A percentile compares a stretch with the other conserved stretches of the same genome.
Conservation (phyloP, 2,329 filamentous ascomycete genomes). For the Niveomyces coronatus region DNA sequence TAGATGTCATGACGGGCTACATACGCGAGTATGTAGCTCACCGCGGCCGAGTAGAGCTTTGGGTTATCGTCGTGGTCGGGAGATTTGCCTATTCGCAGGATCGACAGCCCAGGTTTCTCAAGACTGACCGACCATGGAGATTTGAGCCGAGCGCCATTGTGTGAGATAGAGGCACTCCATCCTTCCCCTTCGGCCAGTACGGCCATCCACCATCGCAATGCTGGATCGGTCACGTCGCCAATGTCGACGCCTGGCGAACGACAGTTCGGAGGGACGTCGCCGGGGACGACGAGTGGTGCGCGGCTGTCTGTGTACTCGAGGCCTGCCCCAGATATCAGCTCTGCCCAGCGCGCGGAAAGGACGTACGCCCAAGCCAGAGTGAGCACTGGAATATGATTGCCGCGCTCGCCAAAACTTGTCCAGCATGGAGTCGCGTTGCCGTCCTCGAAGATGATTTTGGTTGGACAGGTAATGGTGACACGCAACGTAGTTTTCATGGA, state of each 20-base stretch:
- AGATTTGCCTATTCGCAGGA: neutral
- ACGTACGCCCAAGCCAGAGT: slow-evolving; percentile 13
- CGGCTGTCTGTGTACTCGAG: slow-evolving; percentile 7
- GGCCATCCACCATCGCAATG: slow-evolving; percentile 9
- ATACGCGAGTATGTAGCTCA: slow-evolving; percentile 8
- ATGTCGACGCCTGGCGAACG: neutral
- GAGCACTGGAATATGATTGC: slow-evolving; percentile 9
- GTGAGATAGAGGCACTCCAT: slow-evolving; percentile 7
- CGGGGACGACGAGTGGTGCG: neutral
- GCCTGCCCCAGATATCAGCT: slow-evolving; percentile 8
- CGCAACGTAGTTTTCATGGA: neutral
- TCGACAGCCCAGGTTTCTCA: neutral
- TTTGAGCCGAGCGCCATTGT: slow-evolving; percentile 1
- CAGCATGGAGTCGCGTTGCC: neutral
- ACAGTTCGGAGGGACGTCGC: neutral
- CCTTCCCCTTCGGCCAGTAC: slow-evolving; percentile 6
- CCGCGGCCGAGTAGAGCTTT: slow-evolving; percentile 2
- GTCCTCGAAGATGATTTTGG: neutral
- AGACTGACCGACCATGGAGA: slow-evolving; percentile 10
- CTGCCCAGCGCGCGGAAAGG: slow-evolving; percentile 12
- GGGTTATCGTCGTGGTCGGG: neutral
- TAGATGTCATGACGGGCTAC: slow-evolving; percentile 3
- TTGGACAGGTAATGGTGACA: neutral
- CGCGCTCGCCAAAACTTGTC: neutral
- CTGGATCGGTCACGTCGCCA: slow-evolving; percentile 4